These are phyloP conservation scores for Fusarium dlaminii DNA, from an alignment of 2,329 filamentous ascomycete genomes.

Conservation along the genomic window DNA sequence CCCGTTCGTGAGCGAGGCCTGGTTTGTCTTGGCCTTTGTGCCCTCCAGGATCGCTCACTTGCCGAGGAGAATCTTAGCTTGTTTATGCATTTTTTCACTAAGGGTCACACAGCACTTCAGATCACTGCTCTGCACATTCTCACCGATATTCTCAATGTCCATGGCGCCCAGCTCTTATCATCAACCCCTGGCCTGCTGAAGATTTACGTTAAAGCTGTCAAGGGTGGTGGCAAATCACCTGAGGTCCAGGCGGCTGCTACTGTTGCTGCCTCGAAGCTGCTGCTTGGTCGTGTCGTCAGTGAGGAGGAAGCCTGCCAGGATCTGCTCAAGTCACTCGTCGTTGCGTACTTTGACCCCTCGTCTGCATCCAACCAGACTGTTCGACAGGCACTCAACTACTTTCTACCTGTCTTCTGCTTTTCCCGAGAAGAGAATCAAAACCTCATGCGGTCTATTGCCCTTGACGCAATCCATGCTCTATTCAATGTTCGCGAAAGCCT, in stretches of 20 bases:
- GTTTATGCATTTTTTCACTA: constrained; percentile 95
- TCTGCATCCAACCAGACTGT: constrained; percentile 83
- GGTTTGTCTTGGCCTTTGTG: constrained; percentile 88
- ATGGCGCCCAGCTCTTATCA: constrained; percentile 80
- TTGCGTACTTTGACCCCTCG: constrained; percentile 90
- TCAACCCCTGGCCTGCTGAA: constrained; percentile 78
- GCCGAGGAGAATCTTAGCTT: constrained; percentile 91
- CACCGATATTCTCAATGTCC: constrained; percentile 90
- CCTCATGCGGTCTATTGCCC: constrained; percentile 78
- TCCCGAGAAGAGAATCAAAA: constrained; percentile 83
- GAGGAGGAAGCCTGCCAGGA: constrained; percentile 73
- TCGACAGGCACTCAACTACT: constrained; percentile 89
- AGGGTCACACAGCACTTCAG: constrained; percentile 89
- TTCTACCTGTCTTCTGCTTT: constrained; percentile 94
- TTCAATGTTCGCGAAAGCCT: constrained; percentile 76
- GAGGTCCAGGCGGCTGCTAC: constrained; percentile 85
- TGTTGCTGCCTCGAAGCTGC: constrained; percentile 83
- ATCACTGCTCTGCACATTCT: constrained; percentile 91
- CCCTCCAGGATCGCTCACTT: constrained; percentile 88
- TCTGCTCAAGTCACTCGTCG: constrained; percentile 83
- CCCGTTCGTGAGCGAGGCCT: constrained; percentile 91
- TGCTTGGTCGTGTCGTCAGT: constrained; percentile 81
- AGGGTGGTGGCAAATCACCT: constrained; percentile 72
- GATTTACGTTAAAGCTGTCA: constrained; percentile 84
- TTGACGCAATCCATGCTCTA: constrained; percentile 79